Base-by-base conservation (phyloP, 805 yeast species). In the Kuraishia hungarica region DNA sequence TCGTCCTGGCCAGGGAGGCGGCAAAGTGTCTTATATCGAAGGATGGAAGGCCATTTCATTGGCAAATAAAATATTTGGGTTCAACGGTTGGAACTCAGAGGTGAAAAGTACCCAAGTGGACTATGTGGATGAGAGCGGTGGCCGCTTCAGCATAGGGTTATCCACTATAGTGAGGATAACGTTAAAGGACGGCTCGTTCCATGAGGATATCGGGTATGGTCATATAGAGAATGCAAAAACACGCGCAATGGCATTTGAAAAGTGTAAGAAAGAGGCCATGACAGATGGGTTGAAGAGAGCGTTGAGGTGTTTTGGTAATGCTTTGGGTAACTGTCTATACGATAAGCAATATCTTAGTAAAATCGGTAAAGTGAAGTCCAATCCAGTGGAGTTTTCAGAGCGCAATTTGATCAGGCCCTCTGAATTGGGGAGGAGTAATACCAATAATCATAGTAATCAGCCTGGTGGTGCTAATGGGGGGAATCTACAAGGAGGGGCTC, bases 241-340 rank as follows among this genome's bases (percentile, higher is more conserved):
- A 22, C 84, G 81, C 64, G 86, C 86, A 1, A 80, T 81, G 71
- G 93, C 96, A 0, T 86, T 80, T 65, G 89, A 83, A 54, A 90
- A 88, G 64, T 87, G 96, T 55, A 84, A 83, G 66, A 88, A 89
- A 62, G 94, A 87, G 62, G 94, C 96, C 0, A 79, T 86, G n/a
- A 87, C 92, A 0, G 92, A 88, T 67, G 97, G 88, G 0, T 69
- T 87, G 56, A 91, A 90, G 68, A 74, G 94, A 52, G 85, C 93
- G 15, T 72, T 92, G 54, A 73, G 96, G 58, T 84, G 86, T 59
- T 89, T 90, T 64, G 96, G 96, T 46, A 81, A 85, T 60, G 84
- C 88, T 0, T 69, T 88, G 64, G 96, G 96, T 0, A 88, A 88
- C 62, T 88, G 96, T 68, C 76, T 88, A n/a, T 88, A 88, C 62